Evolutionary conservation across 75 land plant species (phyloP).

Genomic region (Larix kaempferi): DNA sequence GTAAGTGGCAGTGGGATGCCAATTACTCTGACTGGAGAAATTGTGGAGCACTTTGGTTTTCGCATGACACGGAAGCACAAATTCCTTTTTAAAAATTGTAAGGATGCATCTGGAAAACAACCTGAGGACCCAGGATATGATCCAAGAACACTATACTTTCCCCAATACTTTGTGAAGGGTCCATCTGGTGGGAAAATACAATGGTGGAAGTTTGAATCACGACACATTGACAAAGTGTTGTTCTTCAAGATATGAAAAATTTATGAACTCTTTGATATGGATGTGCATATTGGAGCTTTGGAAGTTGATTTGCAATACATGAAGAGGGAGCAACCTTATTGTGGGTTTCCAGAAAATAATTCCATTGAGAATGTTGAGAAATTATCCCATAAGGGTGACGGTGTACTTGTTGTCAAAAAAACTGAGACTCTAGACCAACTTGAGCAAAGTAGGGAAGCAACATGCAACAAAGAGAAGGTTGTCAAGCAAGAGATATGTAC

Average conservation of each 20-base stretch:
- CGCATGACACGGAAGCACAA: constrained; percentile 66
- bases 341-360: constrained; percentile 97
- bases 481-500: constrained; percentile 97
- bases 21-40: constrained; percentile 38
- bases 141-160: too few species aligned
- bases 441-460: constrained; percentile 73
- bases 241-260: too few species aligned
- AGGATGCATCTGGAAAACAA: too few species aligned
- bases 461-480: constrained; percentile 92
- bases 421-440: constrained; percentile 97
- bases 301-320: too few species aligned
- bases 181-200: too few species aligned
- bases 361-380: constrained; percentile 84
- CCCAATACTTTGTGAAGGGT: too few species aligned
- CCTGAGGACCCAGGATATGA: too few species aligned
- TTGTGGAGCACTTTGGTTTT: constrained; percentile 63
- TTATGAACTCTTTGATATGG: too few species aligned
- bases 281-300: too few species aligned
- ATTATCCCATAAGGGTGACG: constrained; percentile 88
- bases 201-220: too few species aligned
- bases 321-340: constrained; percentile 99
- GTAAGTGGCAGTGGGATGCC: not conserved
- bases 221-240: too few species aligned
- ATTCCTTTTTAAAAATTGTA: constrained; percentile 73
- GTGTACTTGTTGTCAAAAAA: constrained; percentile 93